phyloP scores from a whole-genome alignment of 148 eudicot species.

The Vaccinium myrtillus region DNA sequence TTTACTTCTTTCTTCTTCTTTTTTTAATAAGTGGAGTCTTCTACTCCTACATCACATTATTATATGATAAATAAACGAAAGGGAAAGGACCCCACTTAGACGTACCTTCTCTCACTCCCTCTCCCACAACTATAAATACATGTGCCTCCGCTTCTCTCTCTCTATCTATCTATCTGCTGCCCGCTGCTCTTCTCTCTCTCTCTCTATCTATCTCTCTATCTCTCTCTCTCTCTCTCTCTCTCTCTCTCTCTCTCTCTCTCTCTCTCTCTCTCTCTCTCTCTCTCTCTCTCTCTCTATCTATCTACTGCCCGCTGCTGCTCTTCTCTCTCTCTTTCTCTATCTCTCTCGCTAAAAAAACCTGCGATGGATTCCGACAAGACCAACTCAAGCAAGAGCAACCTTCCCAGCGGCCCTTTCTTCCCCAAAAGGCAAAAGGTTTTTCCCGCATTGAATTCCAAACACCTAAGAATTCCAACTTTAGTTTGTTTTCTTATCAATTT shows the following conservation, averaged over 20 bases:
- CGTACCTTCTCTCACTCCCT: background rate
- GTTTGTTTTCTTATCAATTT: background rate
- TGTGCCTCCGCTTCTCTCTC: background rate
- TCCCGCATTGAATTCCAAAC: too few species aligned
- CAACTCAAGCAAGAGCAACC: background rate
- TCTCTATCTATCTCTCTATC: background rate
- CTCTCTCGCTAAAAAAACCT: background rate
- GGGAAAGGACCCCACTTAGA: too few species aligned
- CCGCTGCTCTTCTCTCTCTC: background rate
- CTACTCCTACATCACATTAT: too few species aligned
- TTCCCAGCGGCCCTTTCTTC: background rate
- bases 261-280: background rate
- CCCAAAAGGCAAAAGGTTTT: background rate
- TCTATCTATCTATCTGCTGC: background rate
- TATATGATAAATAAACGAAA: too few species aligned
- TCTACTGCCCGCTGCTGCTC: background rate
- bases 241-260: too few species aligned
- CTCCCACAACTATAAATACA: background rate
- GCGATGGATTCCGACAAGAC: background rate
- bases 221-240: background rate
- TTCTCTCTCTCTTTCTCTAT: background rate
- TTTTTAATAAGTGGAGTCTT: too few species aligned
- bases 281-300: background rate
- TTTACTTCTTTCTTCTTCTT: too few species aligned
- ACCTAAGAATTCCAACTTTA: too few species aligned